Evolutionary conservation across 192 early-diverging fungal genomes (phyloP).

Genomic region (Rhizophagus clarus): DNA sequence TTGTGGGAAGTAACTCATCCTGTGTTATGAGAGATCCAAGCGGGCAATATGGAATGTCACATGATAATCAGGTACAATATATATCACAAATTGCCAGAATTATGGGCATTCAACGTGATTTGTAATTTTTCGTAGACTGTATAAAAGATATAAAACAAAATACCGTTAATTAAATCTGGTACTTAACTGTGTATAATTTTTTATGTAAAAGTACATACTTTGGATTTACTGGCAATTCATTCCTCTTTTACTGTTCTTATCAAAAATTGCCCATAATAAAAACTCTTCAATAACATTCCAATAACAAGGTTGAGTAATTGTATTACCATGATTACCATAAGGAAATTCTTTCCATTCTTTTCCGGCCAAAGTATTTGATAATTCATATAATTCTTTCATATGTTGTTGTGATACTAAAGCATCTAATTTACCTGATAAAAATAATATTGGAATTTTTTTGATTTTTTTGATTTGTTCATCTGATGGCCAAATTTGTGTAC

Average conservation of each 20-base stretch:
- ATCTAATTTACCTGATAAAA: slow-evolving; percentile 80
- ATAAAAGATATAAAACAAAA: too few relatives aligned
- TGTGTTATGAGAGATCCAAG: too few relatives aligned
- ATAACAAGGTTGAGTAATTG: slow-evolving; percentile 82
- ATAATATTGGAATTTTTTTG: slow-evolving; percentile 69
- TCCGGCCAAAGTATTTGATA: slow-evolving; percentile 48
- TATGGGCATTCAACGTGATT: too few relatives aligned
- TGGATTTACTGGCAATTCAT: background rate
- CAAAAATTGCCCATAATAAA: slow-evolving; percentile 22
- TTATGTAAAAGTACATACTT: too few relatives aligned
- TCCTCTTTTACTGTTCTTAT: background rate
- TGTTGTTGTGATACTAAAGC: slow-evolving; percentile 87
- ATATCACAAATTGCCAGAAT: too few relatives aligned
- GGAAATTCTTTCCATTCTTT: slow-evolving; percentile 63
- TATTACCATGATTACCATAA: slow-evolving; percentile 91
- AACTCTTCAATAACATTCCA: slow-evolving; percentile 75
- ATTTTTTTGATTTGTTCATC: slow-evolving; percentile 71
- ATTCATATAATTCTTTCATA: slow-evolving; percentile 77
- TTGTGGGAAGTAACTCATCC: too few relatives aligned
- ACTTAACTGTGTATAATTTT: too few relatives aligned
- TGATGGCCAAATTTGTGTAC: slow-evolving; percentile 89
- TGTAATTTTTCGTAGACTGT: too few relatives aligned
- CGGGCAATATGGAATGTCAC: too few relatives aligned
- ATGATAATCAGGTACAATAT: too few relatives aligned
- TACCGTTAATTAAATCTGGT: too few relatives aligned